Conservation (phyloP, 352 stramenopile species). For the Phytophthora crassamura region DNA sequence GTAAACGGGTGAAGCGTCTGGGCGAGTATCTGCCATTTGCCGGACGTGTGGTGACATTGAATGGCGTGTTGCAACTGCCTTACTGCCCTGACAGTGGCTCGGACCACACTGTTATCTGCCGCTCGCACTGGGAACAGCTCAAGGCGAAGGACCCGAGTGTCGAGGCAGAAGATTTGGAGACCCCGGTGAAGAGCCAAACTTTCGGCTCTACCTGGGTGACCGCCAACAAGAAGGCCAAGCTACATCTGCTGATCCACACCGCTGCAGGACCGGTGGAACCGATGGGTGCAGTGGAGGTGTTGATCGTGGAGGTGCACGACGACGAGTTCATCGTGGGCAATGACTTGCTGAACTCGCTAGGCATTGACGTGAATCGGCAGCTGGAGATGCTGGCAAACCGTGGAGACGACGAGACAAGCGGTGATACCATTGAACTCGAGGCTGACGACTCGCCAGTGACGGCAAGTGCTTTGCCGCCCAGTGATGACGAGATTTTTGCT, state of each 20-base stretch:
- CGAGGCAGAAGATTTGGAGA: neutral
- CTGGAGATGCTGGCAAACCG: constrained; percentile 10
- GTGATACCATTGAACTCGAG: neutral
- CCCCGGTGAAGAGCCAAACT: neutral
- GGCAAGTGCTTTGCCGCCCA: neutral
- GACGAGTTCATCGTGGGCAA: constrained; percentile 25
- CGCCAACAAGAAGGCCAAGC: neutral
- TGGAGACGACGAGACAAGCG: constrained; percentile 1
- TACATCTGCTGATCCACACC: constrained; percentile 19
- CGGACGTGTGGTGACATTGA: neutral
- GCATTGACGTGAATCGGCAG: constrained; percentile 26
- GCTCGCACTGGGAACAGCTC: neutral
- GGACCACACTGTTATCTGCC: constrained; percentile 5
- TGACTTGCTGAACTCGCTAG: constrained; percentile 16
- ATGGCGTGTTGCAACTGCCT: constrained; percentile 9
- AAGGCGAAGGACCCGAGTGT: neutral
- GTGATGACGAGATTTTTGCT: constrained; percentile 6
- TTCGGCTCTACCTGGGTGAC: constrained; percentile 1
- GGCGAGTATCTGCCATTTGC: neutral
- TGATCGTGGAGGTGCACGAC: constrained; percentile 5
- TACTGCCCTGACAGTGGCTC: constrained; percentile 22
- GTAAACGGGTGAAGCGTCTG: neutral
- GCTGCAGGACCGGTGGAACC: constrained; percentile 3
- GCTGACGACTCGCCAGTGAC: neutral
- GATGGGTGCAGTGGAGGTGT: neutral